Evolutionary conservation across 495 filamentous ascomycete genomes (phyloP), one percentile per base, ranked within the genome.

Genomic region (Penicillium psychrofluorescens): DNA sequence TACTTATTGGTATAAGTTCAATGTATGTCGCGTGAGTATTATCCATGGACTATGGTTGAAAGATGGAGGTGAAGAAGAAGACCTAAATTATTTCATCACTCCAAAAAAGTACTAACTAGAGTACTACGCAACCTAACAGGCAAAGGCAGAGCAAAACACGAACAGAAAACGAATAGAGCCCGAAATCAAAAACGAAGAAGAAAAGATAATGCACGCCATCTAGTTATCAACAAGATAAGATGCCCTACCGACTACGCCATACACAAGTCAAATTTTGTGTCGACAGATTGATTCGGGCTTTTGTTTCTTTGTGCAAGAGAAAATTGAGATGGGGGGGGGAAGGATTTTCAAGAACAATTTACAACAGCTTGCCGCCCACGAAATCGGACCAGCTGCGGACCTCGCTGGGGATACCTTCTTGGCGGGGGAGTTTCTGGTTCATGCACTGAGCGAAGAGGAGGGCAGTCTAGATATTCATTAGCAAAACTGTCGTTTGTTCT

Each of bases 311-410:
- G 43, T 50, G 45, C 45, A 46, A 43, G 42, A 22, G 22, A 22
- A 22, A 6, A 22, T 22, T 22, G 22, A 22, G 22, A 6, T 22
- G 22, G 2, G 4, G 22, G 22, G 22, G 4, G 22, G 16, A 4
- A 4, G n/a, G n/a, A n/a, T n/a, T 22, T 22, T 22, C 22, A 22
- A 22, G 36, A 44, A 42, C 41, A 35, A 41, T 71, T 76, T 85
- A 95, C 77, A 95, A 72, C 41, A 84, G 83, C 76, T 92, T 94
- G 53, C 86, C 84, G 44, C 90, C 89, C 63, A 90, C 83, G 63
- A 95, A 98, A 43, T 95, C 83, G 53, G 86, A 90, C 92, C 92
- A 98, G 58, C 81, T 80, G 63, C 84, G 80, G 54, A 98, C 94
- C 67, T 98, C 92, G 42, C 76, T 70, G 34, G 92, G 92, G 40